Conservation (phyloP, 805 yeast genomes). For the Wickerhamomyces silvicola region DNA sequence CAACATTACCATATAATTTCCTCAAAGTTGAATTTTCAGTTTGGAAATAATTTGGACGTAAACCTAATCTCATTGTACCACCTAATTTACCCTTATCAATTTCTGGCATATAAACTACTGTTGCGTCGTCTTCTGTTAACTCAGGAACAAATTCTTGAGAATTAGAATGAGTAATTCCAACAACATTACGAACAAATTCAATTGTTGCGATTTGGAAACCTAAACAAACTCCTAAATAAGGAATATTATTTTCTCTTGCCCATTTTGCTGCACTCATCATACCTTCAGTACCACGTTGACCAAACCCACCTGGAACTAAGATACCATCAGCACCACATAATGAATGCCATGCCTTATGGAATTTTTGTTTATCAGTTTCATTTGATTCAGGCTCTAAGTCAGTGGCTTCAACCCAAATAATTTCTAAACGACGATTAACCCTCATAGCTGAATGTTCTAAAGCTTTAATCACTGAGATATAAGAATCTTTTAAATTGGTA, state of each 20-base stretch:
- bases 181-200: conserved; percentile 78
- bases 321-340: conserved; percentile 94
- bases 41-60: conserved; percentile 79
- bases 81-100: conserved; percentile 93
- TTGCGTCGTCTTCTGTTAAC: conserved; percentile 54
- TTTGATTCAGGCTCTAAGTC: conserved; percentile 76
- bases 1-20: conserved; percentile 68
- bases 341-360: conserved; percentile 93
- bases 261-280: conserved; percentile 95
- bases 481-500: conserved; percentile 91
- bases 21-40: conserved; percentile 66
- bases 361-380: conserved; percentile 58
- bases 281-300: conserved; percentile 95
- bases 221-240: conserved; percentile 93
- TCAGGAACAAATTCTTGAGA: conserved; percentile 77
- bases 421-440: conserved; percentile 75
- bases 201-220: conserved; percentile 97
- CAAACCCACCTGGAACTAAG: conserved; percentile 98
- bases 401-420: conserved; percentile 94
- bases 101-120: conserved; percentile 97
- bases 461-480: conserved; percentile 89
- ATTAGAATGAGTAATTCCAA: conserved; percentile 61
- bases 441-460: conserved; percentile 94
- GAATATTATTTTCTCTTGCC: conserved; percentile 95
- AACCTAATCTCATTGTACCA: conserved; percentile 98